These are phyloP conservation scores for Daldinia caldariorum DNA, from an alignment of 495 filamentous ascomycete genomes.

Conservation along the genomic window DNA sequence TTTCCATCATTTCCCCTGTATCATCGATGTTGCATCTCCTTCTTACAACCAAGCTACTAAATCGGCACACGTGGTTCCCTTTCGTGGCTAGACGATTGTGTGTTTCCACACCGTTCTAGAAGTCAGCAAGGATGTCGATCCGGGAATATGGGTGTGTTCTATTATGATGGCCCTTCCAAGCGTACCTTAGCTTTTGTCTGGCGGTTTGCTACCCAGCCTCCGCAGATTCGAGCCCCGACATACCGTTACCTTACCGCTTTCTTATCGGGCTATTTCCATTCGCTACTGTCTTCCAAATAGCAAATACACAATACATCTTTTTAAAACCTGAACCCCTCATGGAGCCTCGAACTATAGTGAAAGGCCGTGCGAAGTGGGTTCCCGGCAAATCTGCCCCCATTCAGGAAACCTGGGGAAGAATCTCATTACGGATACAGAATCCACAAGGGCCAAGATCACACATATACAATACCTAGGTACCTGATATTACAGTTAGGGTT, in stretches of 20 bases:
- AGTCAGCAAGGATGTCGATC: background rate
- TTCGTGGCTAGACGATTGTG: background rate
- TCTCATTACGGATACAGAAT: background rate
- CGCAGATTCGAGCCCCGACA: background rate
- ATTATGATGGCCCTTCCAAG: constrained; percentile 1
- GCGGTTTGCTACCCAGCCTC: constrained; percentile 33
- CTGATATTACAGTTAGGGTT: background rate
- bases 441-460: background rate
- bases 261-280: background rate
- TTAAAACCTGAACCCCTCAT: background rate
- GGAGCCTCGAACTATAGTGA: background rate
- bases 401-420: constrained; percentile 30
- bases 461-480: too few species aligned
- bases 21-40: constrained; percentile 5
- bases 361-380: background rate
- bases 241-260: constrained; percentile 7
- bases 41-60: constrained; percentile 1
- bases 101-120: constrained; percentile 28
- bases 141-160: constrained; percentile 9
- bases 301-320: constrained; percentile 1
- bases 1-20: constrained; percentile 13
- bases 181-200: constrained; percentile 4
- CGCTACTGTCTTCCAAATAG: background rate
- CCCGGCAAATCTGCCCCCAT: background rate
- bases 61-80: constrained; percentile 18